Evolutionary conservation across 257 asterid genomes (phyloP).

Genomic region (Rhazya stricta): DNA sequence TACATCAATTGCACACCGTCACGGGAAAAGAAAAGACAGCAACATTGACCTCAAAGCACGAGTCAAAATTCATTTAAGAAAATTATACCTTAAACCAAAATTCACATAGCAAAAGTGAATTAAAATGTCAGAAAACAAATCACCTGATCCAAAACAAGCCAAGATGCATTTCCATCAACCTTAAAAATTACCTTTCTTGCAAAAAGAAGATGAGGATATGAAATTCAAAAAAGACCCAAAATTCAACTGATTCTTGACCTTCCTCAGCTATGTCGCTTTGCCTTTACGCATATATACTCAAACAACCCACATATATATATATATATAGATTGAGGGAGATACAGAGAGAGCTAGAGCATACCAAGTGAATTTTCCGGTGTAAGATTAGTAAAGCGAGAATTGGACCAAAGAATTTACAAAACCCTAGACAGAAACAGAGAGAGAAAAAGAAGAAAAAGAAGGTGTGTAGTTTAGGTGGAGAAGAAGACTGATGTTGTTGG

Average conservation of each 20-base stretch:
- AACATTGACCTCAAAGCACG: neutral
- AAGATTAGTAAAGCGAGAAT: conserved; percentile 5
- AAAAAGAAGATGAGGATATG: neutral
- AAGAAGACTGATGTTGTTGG: conserved; percentile 29
- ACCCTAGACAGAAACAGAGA: conserved; percentile 14
- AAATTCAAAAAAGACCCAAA: neutral
- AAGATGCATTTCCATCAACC: conserved; percentile 10
- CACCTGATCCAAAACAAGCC: conserved; percentile 19
- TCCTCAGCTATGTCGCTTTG: neutral
- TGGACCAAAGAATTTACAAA: conserved; percentile 4
- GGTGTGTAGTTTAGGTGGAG: conserved; percentile 21
- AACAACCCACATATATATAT: neutral
- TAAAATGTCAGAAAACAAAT: conserved; percentile 7
- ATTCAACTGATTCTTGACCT: conserved; percentile 11
- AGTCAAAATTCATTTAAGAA: conserved; percentile 1
- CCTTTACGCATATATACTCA: neutral
- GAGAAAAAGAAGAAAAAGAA: conserved; percentile 9
- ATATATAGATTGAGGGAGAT: neutral
- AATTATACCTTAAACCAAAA: neutral
- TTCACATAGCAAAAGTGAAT: conserved; percentile 6
- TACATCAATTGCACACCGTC: neutral
- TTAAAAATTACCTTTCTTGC: neutral
- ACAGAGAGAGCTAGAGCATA: conserved; percentile 2
- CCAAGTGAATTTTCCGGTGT: conserved; percentile 12
- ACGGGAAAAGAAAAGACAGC: neutral